A percentile compares a stretch with the other conserved stretches of the same genome.
These are phyloP conservation scores for Pseudogymnoascus sp. DNA, from an alignment of 2,329 filamentous ascomycete species.

Conservation along the genomic window DNA sequence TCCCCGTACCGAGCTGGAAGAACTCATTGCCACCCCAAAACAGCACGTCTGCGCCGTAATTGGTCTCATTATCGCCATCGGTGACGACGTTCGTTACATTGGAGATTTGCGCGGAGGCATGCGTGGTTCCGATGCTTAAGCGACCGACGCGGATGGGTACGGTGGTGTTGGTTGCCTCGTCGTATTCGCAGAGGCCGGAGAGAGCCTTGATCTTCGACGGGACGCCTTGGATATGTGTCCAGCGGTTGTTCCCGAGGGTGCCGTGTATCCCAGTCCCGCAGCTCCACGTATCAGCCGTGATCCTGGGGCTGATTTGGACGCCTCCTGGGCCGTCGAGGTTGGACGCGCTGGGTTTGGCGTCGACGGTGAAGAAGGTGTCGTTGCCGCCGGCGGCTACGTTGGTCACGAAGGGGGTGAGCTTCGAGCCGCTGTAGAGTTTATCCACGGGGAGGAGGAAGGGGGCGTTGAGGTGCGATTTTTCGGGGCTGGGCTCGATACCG, in stretches of 20 bases:
- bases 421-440: constrained; percentile 62
- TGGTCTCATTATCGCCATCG: constrained; percentile 60
- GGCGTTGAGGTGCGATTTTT: constrained; percentile 55
- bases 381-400: constrained; percentile 75
- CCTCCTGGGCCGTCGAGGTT: constrained; percentile 33
- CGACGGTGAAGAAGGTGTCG: constrained; percentile 82
- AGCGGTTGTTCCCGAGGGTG: constrained; percentile 73
- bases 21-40: constrained; percentile 95
- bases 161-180: constrained; percentile 60
- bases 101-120: constrained; percentile 74
- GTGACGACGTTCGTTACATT: constrained; percentile 65
- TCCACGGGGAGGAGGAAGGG: constrained; percentile 64
- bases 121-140: constrained; percentile 69
- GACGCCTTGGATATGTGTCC: constrained; percentile 74
- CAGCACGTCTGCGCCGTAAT: constrained; percentile 81
- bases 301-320: constrained; percentile 23
- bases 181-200: constrained; percentile 78
- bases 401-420: constrained; percentile 59
- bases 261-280: constrained; percentile 83
- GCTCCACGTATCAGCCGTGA: constrained; percentile 74
- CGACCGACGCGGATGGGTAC: constrained; percentile 70
- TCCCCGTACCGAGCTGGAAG: constrained; percentile 88
- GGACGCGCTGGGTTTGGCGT: constrained; percentile 44
- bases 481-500: constrained; percentile 63
- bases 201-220: constrained; percentile 77